phyloP scores from a whole-genome alignment of 768 basidiomycete species.

The Pleurotus tuber-regium region DNA sequence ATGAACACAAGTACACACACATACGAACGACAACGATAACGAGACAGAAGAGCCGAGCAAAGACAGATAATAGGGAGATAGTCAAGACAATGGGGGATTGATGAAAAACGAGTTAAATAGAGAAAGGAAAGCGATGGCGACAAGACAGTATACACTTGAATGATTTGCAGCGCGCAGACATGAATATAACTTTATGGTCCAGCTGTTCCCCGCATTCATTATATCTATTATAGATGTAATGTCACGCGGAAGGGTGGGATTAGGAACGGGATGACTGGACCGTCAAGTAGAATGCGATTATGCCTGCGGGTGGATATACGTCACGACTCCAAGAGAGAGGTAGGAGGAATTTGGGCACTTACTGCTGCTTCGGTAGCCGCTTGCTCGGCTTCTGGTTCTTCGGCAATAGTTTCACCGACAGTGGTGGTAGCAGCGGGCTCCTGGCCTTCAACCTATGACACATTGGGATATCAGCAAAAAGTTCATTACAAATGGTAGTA shows the following conservation, averaged over 20 bases:
- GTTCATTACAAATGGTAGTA: constrained; percentile 6
- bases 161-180: neutral
- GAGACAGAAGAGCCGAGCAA: neutral
- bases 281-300: neutral
- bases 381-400: constrained; percentile 48
- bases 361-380: constrained; percentile 30
- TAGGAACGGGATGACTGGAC: neutral
- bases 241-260: neutral
- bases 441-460: constrained; percentile 34
- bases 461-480: constrained; percentile 14
- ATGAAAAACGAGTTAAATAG: neutral
- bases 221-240: neutral
- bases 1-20: constrained; percentile 7
- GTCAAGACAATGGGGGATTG: neutral
- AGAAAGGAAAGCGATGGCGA: neutral
- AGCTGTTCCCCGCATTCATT: too few species aligned
- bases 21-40: constrained; percentile 10
- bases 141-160: neutral
- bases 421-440: constrained; percentile 34
- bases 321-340: neutral
- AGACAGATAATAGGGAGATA: neutral
- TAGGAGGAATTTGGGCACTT: neutral
- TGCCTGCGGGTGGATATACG: neutral
- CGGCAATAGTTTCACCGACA: constrained; percentile 48
- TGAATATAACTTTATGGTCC: too few species aligned